phyloP scores from a whole-genome alignment of 116 monocot species.

The Dioscorea cayenensis region DNA sequence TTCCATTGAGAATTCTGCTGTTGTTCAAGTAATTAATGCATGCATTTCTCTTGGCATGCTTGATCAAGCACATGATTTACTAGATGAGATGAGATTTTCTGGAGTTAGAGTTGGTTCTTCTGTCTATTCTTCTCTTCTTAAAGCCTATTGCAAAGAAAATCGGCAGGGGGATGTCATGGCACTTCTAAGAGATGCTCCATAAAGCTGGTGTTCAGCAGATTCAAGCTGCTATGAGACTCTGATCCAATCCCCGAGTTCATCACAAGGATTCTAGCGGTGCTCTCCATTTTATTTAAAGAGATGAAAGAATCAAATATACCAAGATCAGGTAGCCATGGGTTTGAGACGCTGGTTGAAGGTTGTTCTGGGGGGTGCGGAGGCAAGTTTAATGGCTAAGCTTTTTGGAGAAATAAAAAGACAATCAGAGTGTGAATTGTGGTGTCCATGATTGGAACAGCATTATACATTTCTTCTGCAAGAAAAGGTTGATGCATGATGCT shows the following conservation, averaged over 20 bases:
- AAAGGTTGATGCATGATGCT: conserved; percentile 90
- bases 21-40: conserved; percentile 75
- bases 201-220: conserved; percentile 83
- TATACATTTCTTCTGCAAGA: conserved; percentile 98
- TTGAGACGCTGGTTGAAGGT: conserved; percentile 49
- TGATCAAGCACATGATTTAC: conserved; percentile 85
- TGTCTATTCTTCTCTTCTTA: conserved; percentile 71
- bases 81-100: conserved; percentile 91
- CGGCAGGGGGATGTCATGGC: conserved; percentile 45
- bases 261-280: conserved; percentile 50
- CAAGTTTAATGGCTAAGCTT: conserved; percentile 53
- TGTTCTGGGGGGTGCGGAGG: conserved; percentile 31
- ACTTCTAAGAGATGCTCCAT: conserved; percentile 68
- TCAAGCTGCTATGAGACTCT: conserved; percentile 64
- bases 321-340: conserved; percentile 31
- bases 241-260: conserved; percentile 48
- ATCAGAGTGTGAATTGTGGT: conserved; percentile 37
- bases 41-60: conserved; percentile 66
- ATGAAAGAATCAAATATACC: conserved; percentile 54
- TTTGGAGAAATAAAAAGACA: conserved; percentile 74
- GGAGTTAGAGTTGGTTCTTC: conserved; percentile 61
- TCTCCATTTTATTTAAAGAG: conserved; percentile 60
- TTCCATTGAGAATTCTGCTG: conserved; percentile 63
- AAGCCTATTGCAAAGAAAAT: conserved; percentile 77
- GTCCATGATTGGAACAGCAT: conserved; percentile 92